Evolutionary conservation across 805 yeast genomes (phyloP), one percentile per base, ranked within the genome.

Genomic region (Lipomyces starkeyi): DNA sequence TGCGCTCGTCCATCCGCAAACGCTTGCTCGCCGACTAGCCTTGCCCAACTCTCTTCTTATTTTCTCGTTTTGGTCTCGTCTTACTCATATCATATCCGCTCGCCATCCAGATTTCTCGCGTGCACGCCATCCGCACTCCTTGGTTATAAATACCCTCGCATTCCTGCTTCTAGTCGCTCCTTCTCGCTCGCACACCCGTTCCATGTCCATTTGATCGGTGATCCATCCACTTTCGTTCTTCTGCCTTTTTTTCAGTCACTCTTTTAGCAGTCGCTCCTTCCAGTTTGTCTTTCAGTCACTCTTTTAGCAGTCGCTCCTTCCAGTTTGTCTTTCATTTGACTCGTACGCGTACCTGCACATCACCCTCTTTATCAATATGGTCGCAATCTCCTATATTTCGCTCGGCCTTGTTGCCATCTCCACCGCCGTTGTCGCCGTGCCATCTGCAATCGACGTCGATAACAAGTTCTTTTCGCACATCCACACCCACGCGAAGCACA

Each of bases 391-490:
- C 14, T 29, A 49, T n/a, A 14, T 62, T 54, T 67, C 68, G 43
- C 40, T 69, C 52, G 49, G 63, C 29, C 43, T 67, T 22, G 62
- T 64, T 20, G 64, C 71, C 57, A 65, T 65, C 55, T 22, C 74
- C 27, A 35, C 74, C n/a, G 52, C 73, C 34, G 9, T 68, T 55
- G 43, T 74, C 14, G 55, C 71, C 40, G 34, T 74, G 56, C 56
- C 56, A 29, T 53, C 34, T 53, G 52, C 27, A 66, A 14, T 22
- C 71, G 11, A 40, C 67, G 5, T 34, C 70, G 22, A 59, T 69
- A 49, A 62, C 55, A 61, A 64, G 66, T 27, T 35, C 60, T 27
- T 57, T 57, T 11, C 43, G 13, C 60, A 40, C 64, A 20, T 62
- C 5, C 47, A 58, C 27, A 20, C 49, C 27, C 64, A 61, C 40